Evolutionary conservation across 1,284 basidiomycete genomes (phyloP), one percentile per base, ranked within the genome.

Genomic region (Termitomyces sp.): DNA sequence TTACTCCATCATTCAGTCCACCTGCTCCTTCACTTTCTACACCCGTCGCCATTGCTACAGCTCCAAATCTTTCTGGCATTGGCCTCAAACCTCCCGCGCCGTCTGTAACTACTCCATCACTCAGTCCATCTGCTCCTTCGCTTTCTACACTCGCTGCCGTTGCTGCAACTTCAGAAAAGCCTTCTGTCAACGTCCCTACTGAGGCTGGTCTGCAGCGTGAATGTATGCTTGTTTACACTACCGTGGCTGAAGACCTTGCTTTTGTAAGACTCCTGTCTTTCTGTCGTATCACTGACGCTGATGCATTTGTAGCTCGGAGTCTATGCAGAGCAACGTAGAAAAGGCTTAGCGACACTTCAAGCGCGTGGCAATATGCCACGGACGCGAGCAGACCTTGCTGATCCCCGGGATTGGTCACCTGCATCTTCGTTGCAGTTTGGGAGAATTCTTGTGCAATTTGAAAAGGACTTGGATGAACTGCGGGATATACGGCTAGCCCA

Each of bases 181-280:
- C 21, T 9, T 28, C 15, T 28, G n/a, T 12, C 15, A 30, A 50
- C 15, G 17, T 53, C 30, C 52, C 53, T n/a, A 42, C 41, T 2
- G 58, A 60, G 34, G 56, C 44, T 45, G 83, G 82, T 10, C 79
- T 89, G 77, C 83, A 86, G 64, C 70, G 73, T 17, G 84, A 88
- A 63, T 86, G 81, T 61, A 57, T 63, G 2, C 48, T 72, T 34
- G 66, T 89, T 26, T 70, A 80, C 46, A 54, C 60, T 1, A 67
- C 61, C 10, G 67, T 87, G 50, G 64, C 61, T 0, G 73, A 70
- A 48, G 85, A 88, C 58, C 65, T 90, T 1, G 73, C 79, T 42
- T 68, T 72, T 42, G 87, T 88, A 61, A 63, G 75, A 66, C 55
- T 46, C 44, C 45, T 15, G 51, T 19, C 44, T 36, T 31, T 44